Evolutionary conservation across 176 grass and related monocot species (phyloP).

Genomic region (Olyra latifolia): DNA sequence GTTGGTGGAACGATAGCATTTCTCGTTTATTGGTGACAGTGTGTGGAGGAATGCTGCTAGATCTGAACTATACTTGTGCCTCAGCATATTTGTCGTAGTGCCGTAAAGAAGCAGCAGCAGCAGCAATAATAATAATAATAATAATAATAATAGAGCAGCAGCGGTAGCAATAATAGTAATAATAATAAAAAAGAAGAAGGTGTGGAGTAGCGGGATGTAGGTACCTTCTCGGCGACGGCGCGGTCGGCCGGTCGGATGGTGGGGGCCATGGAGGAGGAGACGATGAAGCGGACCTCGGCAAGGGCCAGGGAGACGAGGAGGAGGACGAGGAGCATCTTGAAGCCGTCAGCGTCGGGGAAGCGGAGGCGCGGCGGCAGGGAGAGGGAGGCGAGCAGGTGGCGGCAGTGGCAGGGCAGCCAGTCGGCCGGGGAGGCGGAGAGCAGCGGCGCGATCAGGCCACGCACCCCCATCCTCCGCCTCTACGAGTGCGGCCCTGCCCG

Average conservation of each 20-base stretch:
- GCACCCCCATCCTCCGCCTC: conserved; percentile 18
- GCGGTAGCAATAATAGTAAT: too few relatives aligned
- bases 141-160: too few relatives aligned
- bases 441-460: conserved; percentile 20
- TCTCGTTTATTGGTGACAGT: too few relatives aligned
- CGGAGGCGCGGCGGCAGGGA: conserved; percentile 23
- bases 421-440: neutral
- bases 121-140: too few relatives aligned
- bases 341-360: conserved; percentile 32
- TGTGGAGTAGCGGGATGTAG: too few relatives aligned
- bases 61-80: too few relatives aligned
- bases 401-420: conserved; percentile 51
- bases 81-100: too few relatives aligned
- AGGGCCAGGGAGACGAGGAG: conserved; percentile 46
- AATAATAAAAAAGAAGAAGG: too few relatives aligned
- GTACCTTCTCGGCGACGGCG: conserved; percentile 45
- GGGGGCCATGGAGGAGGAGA: conserved; percentile 55
- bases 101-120: too few relatives aligned
- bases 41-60: too few relatives aligned
- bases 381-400: conserved; percentile 36
- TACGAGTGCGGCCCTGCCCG: too few relatives aligned
- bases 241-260: conserved; percentile 46
- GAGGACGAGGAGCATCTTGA: conserved; percentile 46
- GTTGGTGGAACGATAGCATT: too few relatives aligned
- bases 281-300: conserved; percentile 55